Base-by-base conservation (phyloP, 2,329 filamentous ascomycete species). In the Trichocomaceae sp. region DNA sequence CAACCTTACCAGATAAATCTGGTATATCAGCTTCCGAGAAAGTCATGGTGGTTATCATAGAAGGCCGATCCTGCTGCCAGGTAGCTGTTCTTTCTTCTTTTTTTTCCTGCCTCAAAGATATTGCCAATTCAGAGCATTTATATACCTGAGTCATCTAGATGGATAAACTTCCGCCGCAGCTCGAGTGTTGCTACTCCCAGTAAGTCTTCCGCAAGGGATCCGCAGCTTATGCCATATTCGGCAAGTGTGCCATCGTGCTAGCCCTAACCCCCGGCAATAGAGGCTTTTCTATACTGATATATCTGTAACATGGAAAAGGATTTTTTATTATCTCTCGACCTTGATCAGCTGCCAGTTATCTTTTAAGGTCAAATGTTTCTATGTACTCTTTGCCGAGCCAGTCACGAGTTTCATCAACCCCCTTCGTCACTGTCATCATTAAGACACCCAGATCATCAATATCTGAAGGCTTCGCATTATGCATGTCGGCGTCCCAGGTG, bases 401-500 rank as follows among this genome's bases (percentile, higher is more conserved):
- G 12, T 47, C 20, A 20, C 19, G 39, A 41, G 53, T 56, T n/a
- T 56, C 15, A 35, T 58, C 57, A 5, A 58, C 37, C 3, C 56
- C 57, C 26, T 54, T 56, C 10, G 56, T 56, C 13, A 58, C 45
- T 5, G 23, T 54, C 57, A 56, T 58, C 57, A 58, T 58, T 26
- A 56, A 48, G 44, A 58, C 56, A 1, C 53, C 57, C 4, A 58
- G 31, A 19, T 58, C 57, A 23, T 58, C 57, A 15, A 58, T 50
- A 23, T 56, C 54, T 2, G 39, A 20, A 5, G 53, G 53, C 19
- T 29, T 45, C 15, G 26, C 57, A 17, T 50, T 5, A 10, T 26
- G 19, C n/a, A 54, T 53, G 31, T 56, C 53, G 1, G 26, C 15
- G 46, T 56, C 50, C 57, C 57, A 58, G 7, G 26, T 48, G n/a